Percentiles rank a stretch among this genome's conserved stretches.
These are phyloP conservation scores for Cicer chorassanicum DNA, from an alignment of 306 rosid species.

Conservation along the genomic window DNA sequence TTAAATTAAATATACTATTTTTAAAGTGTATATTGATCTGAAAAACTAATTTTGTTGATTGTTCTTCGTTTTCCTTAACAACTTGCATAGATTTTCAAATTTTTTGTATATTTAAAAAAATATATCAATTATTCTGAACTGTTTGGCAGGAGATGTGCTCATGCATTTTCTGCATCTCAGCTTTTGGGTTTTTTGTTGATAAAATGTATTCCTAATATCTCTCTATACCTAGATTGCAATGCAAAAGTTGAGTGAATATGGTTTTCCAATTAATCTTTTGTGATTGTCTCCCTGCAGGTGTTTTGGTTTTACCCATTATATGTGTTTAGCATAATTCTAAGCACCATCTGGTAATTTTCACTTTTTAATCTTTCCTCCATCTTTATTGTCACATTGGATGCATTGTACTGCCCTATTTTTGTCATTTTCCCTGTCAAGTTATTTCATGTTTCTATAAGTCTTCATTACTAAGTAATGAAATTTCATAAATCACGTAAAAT, in stretches of 20 bases:
- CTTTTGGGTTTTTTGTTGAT: conserved; percentile 8
- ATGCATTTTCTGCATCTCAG: conserved; percentile 8
- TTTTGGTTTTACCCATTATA: conserved; percentile 92
- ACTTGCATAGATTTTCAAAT: conserved; percentile 23
- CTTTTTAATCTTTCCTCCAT: conserved; percentile 23
- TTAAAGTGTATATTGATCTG: background rate
- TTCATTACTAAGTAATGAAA: conserved; percentile 11
- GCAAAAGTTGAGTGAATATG: conserved; percentile 12
- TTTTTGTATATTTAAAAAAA: conserved; percentile 7
- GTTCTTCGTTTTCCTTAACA: conserved; percentile 13
- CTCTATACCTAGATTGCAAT: conserved; percentile 21
- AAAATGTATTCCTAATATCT: conserved; percentile 25
- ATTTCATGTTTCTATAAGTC: conserved; percentile 8
- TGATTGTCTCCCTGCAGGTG: conserved; percentile 57
- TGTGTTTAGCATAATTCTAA: conserved; percentile 79
- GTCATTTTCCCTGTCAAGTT: conserved; percentile 10
- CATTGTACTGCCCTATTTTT: background rate
- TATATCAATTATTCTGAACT: conserved; percentile 15
- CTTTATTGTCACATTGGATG: conserved; percentile 17
- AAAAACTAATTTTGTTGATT: background rate
- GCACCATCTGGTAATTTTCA: conserved; percentile 73
- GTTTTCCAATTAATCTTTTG: conserved; percentile 29
- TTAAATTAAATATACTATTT: conserved; percentile 21
- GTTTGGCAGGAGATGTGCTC: conserved; percentile 3
- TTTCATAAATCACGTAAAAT: conserved; percentile 1